Conservation (phyloP, 2,329 filamentous ascomycete species). For the Colletotrichum spinosum region DNA sequence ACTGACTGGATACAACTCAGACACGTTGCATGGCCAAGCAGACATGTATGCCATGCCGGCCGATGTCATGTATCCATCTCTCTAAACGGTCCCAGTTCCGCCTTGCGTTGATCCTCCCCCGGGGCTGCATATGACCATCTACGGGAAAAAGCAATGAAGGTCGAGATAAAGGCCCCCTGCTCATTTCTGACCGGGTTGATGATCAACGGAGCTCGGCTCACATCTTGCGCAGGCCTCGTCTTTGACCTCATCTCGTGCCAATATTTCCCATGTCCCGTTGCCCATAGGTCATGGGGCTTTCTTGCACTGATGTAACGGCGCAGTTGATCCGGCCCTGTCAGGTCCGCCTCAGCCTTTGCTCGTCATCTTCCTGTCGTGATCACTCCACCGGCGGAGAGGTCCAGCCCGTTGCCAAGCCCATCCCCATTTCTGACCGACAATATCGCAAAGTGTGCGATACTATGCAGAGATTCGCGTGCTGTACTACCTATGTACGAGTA, state of each 20-base stretch:
- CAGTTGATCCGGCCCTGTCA: background rate
- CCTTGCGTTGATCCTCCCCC: conserved; percentile 13
- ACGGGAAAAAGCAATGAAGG: conserved; percentile 15
- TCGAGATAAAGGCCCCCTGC: conserved; percentile 24
- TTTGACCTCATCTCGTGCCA: background rate
- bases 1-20: background rate
- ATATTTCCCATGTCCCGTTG: conserved; percentile 8
- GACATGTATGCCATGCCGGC: conserved; percentile 5
- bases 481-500: too few relatives aligned
- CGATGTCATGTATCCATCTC: background rate
- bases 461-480: too few relatives aligned
- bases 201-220: conserved; percentile 24
- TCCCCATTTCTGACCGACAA: too few relatives aligned
- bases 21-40: conserved; percentile 9
- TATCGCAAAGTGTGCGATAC: too few relatives aligned
- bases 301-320: conserved; percentile 19
- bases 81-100: background rate
- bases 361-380: too few relatives aligned
- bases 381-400: too few relatives aligned
- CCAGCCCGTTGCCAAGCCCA: too few relatives aligned
- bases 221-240: conserved; percentile 10
- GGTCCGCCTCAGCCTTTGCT: too few relatives aligned
- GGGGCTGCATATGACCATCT: conserved; percentile 14
- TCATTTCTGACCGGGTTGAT: conserved; percentile 9
- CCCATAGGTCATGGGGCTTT: conserved; percentile 10